Base-by-base conservation (phyloP, 805 yeast species). In the Scheffersomyces stipitis region DNA sequence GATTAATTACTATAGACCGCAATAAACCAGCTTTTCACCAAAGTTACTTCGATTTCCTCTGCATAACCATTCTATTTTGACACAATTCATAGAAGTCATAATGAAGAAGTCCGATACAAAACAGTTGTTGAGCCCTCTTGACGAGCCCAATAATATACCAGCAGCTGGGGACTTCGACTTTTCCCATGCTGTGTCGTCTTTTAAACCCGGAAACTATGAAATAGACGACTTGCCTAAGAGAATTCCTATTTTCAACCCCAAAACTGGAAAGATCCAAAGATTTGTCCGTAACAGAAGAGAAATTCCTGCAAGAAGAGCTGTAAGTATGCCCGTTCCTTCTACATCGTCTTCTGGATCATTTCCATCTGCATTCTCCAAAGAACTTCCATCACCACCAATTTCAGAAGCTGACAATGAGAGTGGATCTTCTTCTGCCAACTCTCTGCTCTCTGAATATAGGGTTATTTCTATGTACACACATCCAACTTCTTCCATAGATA, bases 181-280 rank as follows among this genome's bases (percentile, higher is more conserved):
- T 15, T 37, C 52, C 8, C 46, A 49, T 26, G 70, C 65, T 8
- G 51, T 60, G 6, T 44, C 42, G 15, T 40, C 61, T 1, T 62
- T 51, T 42, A 41, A 48, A 33, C 68, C 69, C 2, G 58, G 58
- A 9, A 43, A 42, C 8, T 46, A 43, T 34, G 40, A 51, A 2
- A 28, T 45, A 4, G 49, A 42, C 9, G 70, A 66, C 28, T 49
- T 68, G 9, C 71, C 71, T 6, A 43, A 36, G 6, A 40, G 37
- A 9, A 40, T 58, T 8, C 64, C 64, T 14, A 45, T 55, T 1
- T 50, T 51, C 37, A 43, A 48, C 33, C 38, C 42, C 9, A 44
- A 40, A 24, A 50, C 48, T 13, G 62, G 64, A 5, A 40, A 33
- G 22, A 41, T 58, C 31, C 46, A 45, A 30, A 46, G 51, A 22